Evolutionary conservation across 1,284 basidiomycete genomes (phyloP), one percentile per base, ranked within the genome.

Genomic region (Microbotryomycetes sp.): DNA sequence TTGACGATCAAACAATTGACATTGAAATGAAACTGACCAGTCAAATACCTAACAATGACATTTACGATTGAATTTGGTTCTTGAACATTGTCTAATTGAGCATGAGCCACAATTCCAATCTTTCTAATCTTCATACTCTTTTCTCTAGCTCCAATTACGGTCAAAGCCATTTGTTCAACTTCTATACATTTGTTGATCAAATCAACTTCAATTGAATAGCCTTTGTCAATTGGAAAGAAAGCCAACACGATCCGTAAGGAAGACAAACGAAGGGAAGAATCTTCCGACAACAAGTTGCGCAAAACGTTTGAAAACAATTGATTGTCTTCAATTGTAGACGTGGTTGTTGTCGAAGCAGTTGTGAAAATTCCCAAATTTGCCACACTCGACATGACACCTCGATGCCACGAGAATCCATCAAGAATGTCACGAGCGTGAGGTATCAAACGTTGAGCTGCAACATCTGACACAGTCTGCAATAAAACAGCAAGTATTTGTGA

Each of bases 111-210:
- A 36, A 70, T 68, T 7, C 71, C 71, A 2, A 78, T 66, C 49
- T 74, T 72, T 4, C 72, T 57, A 22, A 92, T 88, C 30, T 84
- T 79, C 65, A 92, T 76, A 1, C 88, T 83, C 42, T 90, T 83
- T 70, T 96, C 92, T 26, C 92, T 81, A 0, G 87, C 86, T 32
- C 89, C 87, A 64, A 86, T 84, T 2, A 88, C 79, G 54, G 71
- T 66, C 3, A 74, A 32, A 22, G 72, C 61, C 56, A 70, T 65
- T 16, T 69, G 52, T 59, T 74, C 73, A 14, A 65, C 68, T 54
- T 71, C 69, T 42, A 73, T 57, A 49, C 66, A 68, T 54, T 64
- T 66, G 7, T 61, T 59, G 28, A 74, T 58, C 23, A 72, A 26
- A 23, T 67, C 63, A 7, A 61, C 62, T 3, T n/a, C 23, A 19